Conservation (phyloP, 129 eudicot genomes). For the Ambrosia trifida region DNA sequence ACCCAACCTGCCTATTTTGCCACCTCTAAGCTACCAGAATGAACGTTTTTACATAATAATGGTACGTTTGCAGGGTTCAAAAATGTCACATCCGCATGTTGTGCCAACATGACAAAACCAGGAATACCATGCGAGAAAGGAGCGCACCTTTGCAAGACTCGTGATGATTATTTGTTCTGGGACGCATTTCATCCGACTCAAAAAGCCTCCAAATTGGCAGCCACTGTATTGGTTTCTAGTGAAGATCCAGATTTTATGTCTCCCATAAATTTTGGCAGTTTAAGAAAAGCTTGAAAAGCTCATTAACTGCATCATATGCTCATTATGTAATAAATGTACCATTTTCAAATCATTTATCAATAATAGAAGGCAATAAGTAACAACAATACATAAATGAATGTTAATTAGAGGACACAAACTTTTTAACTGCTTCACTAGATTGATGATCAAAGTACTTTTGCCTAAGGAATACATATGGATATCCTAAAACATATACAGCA, state of each 20-base stretch:
- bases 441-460: conserved; percentile 73
- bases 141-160: conserved; percentile 35
- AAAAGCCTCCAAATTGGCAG: conserved; percentile 40
- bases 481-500: conserved; percentile 60
- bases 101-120: conserved; percentile 31
- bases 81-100: conserved; percentile 45
- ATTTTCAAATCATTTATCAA: neutral
- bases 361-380: neutral
- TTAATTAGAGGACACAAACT: conserved; percentile 52
- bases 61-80: conserved; percentile 40
- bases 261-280: conserved; percentile 46
- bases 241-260: conserved; percentile 33
- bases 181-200: conserved; percentile 55
- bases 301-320: conserved; percentile 3
- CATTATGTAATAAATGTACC: conserved; percentile 13
- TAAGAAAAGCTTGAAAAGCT: conserved; percentile 29
- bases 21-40: neutral
- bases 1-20: neutral
- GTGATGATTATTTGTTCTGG: conserved; percentile 51
- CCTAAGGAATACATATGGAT: conserved; percentile 73
- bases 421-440: conserved; percentile 57
- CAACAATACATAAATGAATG: neutral
- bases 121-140: conserved; percentile 35
- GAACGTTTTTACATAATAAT: conserved; percentile 5
- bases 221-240: conserved; percentile 25